Evolutionary conservation across 2,329 filamentous ascomycete genomes (phyloP).

Genomic region (Aspergillus floridensis): DNA sequence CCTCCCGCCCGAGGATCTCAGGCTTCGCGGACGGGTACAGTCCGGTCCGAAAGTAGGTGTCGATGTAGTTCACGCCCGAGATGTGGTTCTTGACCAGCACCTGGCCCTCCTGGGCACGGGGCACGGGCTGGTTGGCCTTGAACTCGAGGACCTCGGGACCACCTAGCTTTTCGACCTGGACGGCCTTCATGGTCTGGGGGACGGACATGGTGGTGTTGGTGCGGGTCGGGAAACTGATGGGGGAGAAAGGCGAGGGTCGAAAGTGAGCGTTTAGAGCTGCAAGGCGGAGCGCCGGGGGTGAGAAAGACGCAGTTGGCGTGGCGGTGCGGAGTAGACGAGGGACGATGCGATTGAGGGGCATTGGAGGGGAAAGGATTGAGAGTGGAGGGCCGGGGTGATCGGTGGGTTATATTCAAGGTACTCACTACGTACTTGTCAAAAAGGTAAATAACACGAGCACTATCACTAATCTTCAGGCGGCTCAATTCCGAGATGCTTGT

Average conservation of each 20-base stretch:
- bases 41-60: conserved; percentile 85
- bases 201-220: conserved; percentile 45
- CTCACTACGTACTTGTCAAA: too few species aligned
- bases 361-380: not conserved
- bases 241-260: conserved; percentile 4
- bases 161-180: conserved; percentile 70
- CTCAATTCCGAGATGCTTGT: not conserved
- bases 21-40: conserved; percentile 73
- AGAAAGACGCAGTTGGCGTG: not conserved
- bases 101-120: conserved; percentile 64
- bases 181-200: conserved; percentile 68
- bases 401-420: not conserved
- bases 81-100: conserved; percentile 78
- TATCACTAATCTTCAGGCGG: not conserved
- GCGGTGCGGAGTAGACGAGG: not conserved
- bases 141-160: conserved; percentile 70
- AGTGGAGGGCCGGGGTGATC: not conserved
- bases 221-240: not conserved
- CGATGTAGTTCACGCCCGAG: conserved; percentile 83
- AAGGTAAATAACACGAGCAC: too few species aligned
- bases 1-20: conserved; percentile 76
- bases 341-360: conserved; percentile 6
- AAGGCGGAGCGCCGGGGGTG: conserved; percentile 6
- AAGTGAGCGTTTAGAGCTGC: conserved; percentile 14
- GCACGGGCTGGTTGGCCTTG: conserved; percentile 68